Conservation (phyloP, 768 basidiomycete genomes). For the Auricularia heimuer region DNA sequence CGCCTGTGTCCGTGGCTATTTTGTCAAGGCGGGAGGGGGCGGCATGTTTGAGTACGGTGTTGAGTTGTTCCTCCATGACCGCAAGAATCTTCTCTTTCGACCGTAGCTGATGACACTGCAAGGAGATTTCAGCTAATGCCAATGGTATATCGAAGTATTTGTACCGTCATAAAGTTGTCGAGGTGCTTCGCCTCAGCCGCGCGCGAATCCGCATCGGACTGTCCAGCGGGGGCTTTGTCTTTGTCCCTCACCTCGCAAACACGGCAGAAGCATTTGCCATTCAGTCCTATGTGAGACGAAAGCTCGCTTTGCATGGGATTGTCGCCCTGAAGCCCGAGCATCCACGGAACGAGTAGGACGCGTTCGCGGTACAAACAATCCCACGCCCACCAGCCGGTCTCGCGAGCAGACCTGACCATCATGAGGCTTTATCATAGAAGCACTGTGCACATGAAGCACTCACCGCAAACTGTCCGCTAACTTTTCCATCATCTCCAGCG, state of each 20-base stretch:
- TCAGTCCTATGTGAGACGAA: slow-evolving; percentile 8
- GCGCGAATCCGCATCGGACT: not conserved
- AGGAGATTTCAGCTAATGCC: too few relatives aligned
- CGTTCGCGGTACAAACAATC: not conserved
- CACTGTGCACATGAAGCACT: slow-evolving; percentile 5
- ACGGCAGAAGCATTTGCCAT: slow-evolving; percentile 32
- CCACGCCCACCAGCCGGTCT: not conserved
- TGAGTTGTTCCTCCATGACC: not conserved
- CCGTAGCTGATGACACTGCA: not conserved
- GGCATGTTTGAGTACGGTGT: not conserved
- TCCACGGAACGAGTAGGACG: not conserved
- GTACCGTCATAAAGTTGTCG: not conserved
- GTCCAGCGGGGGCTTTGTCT: slow-evolving; percentile 4
- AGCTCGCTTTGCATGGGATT: slow-evolving; percentile 13
- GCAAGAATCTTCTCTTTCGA: not conserved
- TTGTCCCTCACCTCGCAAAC: slow-evolving; percentile 21
- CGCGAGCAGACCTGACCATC: not conserved
- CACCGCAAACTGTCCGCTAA: not conserved
- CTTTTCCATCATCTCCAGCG: slow-evolving; percentile 13
- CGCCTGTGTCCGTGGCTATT: slow-evolving; percentile 19
- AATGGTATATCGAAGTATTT: too few relatives aligned
- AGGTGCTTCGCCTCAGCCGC: not conserved
- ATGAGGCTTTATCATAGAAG: not conserved
- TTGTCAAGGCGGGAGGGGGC: not conserved
- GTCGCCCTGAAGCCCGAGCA: slow-evolving; percentile 5